Base-by-base conservation (phyloP, 371 early-diverging fungal species). In the Apophysomyces variabilis region DNA sequence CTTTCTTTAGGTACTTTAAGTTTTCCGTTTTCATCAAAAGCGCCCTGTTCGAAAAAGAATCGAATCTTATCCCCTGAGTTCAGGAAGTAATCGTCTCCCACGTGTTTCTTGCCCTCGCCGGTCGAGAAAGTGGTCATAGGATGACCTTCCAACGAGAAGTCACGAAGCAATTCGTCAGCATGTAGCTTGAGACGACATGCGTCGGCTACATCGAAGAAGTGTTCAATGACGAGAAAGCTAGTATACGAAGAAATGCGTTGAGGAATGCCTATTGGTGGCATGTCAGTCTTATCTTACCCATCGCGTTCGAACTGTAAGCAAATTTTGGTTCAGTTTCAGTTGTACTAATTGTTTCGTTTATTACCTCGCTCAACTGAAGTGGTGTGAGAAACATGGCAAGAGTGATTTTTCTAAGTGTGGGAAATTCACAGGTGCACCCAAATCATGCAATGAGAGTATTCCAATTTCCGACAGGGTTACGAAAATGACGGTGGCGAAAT, bases 51-150 rank as follows among this genome's bases (percentile, higher is more conserved):
- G 65, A 96, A 92, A 68, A 97, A 97, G 76, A 83, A 96, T 9
- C 92, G 85, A 61, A 95, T 79, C 68, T 95, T 93, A 74, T 95
- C 92, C 18, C 94, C 93, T 1, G 92, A 91, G 38, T 74, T 79
- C 39, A 96, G 75, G 77, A 96, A 96, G 75, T 96, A 97, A 18
- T 91, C 90, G 67, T 96, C 95, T 12, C 94, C 92, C 21, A 92
- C 85, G 75, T 95, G 94, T 57, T 87, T 79, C 36, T 84, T 77
- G 36, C 79, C 75, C 1, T 79, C 78, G 38, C 92, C 91, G 0
- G 97, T 95, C 5, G 84, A 81, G 69, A 96, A 96, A 12, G 83
- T 82, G 0, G 94, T 92, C 82, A 90, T 80, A 5, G 94, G 95
- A 66, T 96, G 96, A 7, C 76, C 82, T 38, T 81, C 80, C n/a